Evolutionary conservation across 2,329 filamentous ascomycete species (phyloP).

Genomic region (Xylaria sp.): DNA sequence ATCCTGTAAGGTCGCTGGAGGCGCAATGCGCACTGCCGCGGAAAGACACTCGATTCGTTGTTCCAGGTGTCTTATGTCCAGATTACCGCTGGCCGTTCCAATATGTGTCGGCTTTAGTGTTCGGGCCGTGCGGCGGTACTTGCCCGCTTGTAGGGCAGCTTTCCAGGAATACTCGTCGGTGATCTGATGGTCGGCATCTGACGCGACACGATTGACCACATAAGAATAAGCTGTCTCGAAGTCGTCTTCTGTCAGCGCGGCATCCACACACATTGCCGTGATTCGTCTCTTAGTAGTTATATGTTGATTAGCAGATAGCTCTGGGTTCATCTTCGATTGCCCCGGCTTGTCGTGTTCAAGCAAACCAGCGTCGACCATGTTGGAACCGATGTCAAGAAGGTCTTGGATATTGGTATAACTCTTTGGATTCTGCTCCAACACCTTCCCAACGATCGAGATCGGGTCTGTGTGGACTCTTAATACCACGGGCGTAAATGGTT

Average conservation of each 20-base stretch:
- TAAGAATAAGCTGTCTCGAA: conserved; percentile 91
- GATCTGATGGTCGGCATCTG: conserved; percentile 45
- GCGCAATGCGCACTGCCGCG: conserved; percentile 78
- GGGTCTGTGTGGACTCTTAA: conserved; percentile 82
- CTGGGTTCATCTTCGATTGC: conserved; percentile 41
- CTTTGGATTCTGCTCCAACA: conserved; percentile 78
- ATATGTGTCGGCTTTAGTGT: conserved; percentile 68
- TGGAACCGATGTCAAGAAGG: conserved; percentile 73
- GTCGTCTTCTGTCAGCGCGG: conserved; percentile 78
- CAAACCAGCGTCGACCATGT: conserved; percentile 71
- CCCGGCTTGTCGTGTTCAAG: conserved; percentile 49
- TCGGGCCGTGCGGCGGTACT: conserved; percentile 68
- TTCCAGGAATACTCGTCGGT: conserved; percentile 79
- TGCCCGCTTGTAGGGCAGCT: conserved; percentile 80
- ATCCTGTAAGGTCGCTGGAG: conserved; percentile 74
- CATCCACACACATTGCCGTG: conserved; percentile 82
- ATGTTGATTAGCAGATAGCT: conserved; percentile 48
- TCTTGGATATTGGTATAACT: conserved; percentile 81
- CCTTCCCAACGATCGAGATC: conserved; percentile 74
- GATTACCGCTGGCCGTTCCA: conserved; percentile 67
- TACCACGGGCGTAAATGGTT: conserved; percentile 81
- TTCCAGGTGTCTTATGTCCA: conserved; percentile 76
- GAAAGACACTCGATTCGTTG: conserved; percentile 84
- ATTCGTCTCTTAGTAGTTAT: conserved; percentile 70
- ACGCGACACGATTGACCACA: conserved; percentile 74